A percentile compares a stretch with the other conserved stretches of the same genome.
Evolutionary conservation across 163 green algal species (phyloP).

Genomic region (Chlorella variabilis): DNA sequence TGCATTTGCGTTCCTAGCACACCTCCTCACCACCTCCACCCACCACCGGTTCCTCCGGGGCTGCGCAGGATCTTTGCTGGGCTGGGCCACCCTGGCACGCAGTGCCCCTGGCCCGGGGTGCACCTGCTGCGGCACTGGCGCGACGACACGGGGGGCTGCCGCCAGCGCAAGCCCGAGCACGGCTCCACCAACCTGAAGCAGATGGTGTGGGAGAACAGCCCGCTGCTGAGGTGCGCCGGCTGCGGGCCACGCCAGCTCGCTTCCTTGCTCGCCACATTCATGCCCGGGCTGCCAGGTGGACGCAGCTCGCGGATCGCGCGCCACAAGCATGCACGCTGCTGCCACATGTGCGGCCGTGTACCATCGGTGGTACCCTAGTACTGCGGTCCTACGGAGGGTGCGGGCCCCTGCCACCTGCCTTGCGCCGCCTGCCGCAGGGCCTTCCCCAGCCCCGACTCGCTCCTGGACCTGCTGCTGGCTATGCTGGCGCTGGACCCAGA

Average conservation of each 20-base stretch:
- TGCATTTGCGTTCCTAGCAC: too few species aligned
- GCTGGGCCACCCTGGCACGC: conserved; percentile 65
- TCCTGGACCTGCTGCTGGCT: conserved; percentile 44
- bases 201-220: conserved; percentile 38
- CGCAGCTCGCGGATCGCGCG: too few species aligned
- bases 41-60: too few species aligned
- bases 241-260: background rate
- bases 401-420: too few species aligned
- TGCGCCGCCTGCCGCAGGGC: too few species aligned
- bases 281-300: too few species aligned
- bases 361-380: too few species aligned
- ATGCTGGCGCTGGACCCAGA: conserved; percentile 50
- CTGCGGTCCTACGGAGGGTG: too few species aligned
- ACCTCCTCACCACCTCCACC: too few species aligned
- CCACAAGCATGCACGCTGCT: too few species aligned
- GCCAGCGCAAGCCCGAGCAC: conserved; percentile 42
- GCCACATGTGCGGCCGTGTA: too few species aligned
- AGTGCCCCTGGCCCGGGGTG: conserved; percentile 58
- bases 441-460: conserved; percentile 29
- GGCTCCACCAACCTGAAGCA: conserved; percentile 31
- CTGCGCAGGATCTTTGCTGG: conserved; percentile 71
- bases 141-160: conserved; percentile 71
- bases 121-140: conserved; percentile 66
- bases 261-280: too few species aligned
- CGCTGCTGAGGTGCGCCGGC: conserved; percentile 28